A percentile compares a stretch with the other conserved stretches of the same genome.
Conservation (phyloP, 257 asterid genomes). For the Lycium barbarum region DNA sequence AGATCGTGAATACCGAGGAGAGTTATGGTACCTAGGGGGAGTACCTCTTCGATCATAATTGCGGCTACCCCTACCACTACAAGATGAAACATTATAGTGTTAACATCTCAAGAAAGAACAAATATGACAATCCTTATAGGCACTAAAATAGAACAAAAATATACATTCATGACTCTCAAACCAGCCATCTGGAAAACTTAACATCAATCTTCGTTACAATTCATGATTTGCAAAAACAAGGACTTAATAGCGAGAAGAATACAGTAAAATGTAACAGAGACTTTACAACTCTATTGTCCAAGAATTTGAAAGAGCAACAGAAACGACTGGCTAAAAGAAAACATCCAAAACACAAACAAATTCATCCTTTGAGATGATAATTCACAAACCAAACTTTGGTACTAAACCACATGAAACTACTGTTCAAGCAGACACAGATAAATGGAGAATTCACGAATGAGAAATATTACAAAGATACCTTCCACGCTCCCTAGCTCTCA, state of each 20-base stretch:
- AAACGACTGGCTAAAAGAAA: conserved; percentile 7
- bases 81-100: conserved; percentile 16
- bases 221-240: background rate
- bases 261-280: background rate
- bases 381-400: background rate
- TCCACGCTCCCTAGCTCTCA: conserved; percentile 80
- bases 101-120: background rate
- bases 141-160: background rate
- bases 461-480: conserved; percentile 42
- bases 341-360: background rate
- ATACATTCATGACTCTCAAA: background rate
- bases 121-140: background rate
- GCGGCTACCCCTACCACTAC: conserved; percentile 54
- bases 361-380: background rate
- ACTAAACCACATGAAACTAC: background rate
- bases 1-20: conserved; percentile 73
- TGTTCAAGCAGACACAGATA: background rate
- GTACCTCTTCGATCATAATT: conserved; percentile 82
- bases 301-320: background rate
- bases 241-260: conserved; percentile 7
- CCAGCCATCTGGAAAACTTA: background rate
- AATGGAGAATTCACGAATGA: conserved; percentile 1
- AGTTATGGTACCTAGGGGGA: conserved; percentile 38
- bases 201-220: background rate
- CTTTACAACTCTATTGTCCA: conserved; percentile 25